Base-by-base conservation (phyloP, 2,329 filamentous ascomycete species). In the Fusarium cicatricum region DNA sequence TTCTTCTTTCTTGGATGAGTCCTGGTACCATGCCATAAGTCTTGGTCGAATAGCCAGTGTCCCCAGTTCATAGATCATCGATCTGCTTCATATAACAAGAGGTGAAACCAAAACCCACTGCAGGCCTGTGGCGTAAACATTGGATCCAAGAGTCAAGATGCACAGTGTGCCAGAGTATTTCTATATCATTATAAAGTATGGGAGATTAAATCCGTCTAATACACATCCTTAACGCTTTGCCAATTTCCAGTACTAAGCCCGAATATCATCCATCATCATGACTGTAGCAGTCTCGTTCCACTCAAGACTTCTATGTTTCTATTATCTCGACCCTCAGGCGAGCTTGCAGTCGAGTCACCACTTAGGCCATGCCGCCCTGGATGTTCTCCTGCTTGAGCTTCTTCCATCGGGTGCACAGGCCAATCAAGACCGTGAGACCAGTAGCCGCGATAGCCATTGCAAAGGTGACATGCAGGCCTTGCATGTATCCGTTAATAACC, bases 401-500 rank as follows among this genome's bases (percentile, higher is more conserved):
- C 56, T 66, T 69, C 78, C 78, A 80, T 21, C 69, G 70, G 9
- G 72, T 74, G 21, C 57, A 67, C 5, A 77, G 52, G 14, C 68
- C 68, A 15, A 77, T 50, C 4, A 77, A 29, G 5, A 75, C 70
- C 0, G 77, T 72, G 21, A 80, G 46, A 3, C 78, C 78, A 2
- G 73, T 78, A 26, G 78, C 80, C 5, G 87, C 69, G 16, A 81
- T 77, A 12, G 80, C 79, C 60, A 88, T 77, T 10, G 85, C 88
- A 33, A 87, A 83, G 5, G 81, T 78, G 8, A 89, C 85, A 67
- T 88, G 86, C 64, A 88, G 83, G 0, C 84, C 84, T 47, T 83
- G 74, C 64, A 83, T 89, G 74, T 91, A 91, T 0, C 84, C 85
- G 0, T 71, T 60, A 21, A 89, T 77, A 34, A 90, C 85, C 0